These are phyloP conservation scores for Phialemoniopsis sp. DNA, from an alignment of 2,329 filamentous ascomycete genomes.

Conservation along the genomic window DNA sequence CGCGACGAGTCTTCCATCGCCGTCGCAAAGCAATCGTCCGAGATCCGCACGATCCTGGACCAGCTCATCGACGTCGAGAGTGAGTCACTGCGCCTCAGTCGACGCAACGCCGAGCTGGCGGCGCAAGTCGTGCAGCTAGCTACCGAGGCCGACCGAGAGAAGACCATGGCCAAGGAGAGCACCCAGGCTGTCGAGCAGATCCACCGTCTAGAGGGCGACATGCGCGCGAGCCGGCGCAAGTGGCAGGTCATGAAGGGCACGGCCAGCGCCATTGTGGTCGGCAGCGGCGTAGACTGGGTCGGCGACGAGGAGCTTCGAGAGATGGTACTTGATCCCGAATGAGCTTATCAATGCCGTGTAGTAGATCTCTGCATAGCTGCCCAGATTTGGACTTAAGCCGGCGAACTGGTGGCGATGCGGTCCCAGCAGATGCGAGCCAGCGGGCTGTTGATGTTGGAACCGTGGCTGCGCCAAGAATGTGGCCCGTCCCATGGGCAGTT, in stretches of 20 bases:
- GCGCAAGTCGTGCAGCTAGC: slow-evolving; percentile 60
- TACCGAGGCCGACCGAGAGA: slow-evolving; percentile 47
- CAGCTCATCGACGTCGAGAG: slow-evolving; percentile 54
- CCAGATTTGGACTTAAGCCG: neutral
- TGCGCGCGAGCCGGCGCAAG: slow-evolving; percentile 59
- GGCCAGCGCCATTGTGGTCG: slow-evolving; percentile 72
- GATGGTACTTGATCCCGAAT: slow-evolving; percentile 67
- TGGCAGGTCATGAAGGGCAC: slow-evolving; percentile 76
- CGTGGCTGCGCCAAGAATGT: no score
- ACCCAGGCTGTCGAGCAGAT: slow-evolving; percentile 50
- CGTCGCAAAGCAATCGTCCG: slow-evolving; percentile 55
- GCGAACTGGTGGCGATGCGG: no score
- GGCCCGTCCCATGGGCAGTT: no score
- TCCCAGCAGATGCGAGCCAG: no score
- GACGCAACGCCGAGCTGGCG: slow-evolving; percentile 60
- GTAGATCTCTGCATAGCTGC: no score
- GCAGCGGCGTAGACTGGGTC: slow-evolving; percentile 81
- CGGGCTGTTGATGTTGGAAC: no score
- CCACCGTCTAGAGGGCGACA: slow-evolving; percentile 50
- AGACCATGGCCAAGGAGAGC: slow-evolving; percentile 43
- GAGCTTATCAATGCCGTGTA: slow-evolving; percentile 22
- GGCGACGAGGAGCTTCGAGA: slow-evolving; percentile 62
- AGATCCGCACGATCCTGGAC: slow-evolving; percentile 44
- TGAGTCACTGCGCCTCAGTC: slow-evolving; percentile 50
- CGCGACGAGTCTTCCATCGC: slow-evolving; percentile 64